Evolutionary conservation across 78 protist genomes (phyloP), one percentile per base, ranked within the genome.

Genomic region (Tieghemostelium lacteum): DNA sequence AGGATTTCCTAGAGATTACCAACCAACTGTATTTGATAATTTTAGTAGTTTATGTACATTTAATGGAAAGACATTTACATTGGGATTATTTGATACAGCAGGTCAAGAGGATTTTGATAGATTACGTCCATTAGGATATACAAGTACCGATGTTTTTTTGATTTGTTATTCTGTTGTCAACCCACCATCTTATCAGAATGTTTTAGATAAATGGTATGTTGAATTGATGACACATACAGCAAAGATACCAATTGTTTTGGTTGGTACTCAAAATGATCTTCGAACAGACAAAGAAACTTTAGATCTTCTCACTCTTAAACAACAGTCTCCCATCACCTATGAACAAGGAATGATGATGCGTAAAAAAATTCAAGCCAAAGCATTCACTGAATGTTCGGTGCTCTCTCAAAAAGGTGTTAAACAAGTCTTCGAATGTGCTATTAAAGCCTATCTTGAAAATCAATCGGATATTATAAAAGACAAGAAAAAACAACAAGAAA

Each of bases 1-100:
- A 28, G 77, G 76, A 14, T 83, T 83, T 40, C 89, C 67, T 24
- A 66, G 89, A 58, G 89, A 83, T 31, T 83, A 83, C 42, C 89
- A 83, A 63, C 96, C 96, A 50, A 94, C 96, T 14, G 80, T 94
- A 61, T 97, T 97, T 71, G 99, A 97, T 55, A 97, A 97, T 86
- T 97, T 95, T 89, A 34, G 92, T 58, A 87, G 97, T 24, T 77
- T 92, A 34, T 96, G 93, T 36, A 86, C 87, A 76, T 97, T 94
- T 28, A 97, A 98, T 57, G 94, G 87, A n/a, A 93, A 92, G 63
- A 88, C 95, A 0, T 91, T 91, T 54, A 95, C 62, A 62, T 73
- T 97, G 6, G 85, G 87, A 3, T 45, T 98, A 2, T 98, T 98
- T 96, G 92, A 86, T 65, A 86, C 98, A 92, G 86, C 76, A 28